These are phyloP conservation scores for Salicornia ramosissima DNA, from an alignment of 148 eudicot genomes.

Conservation along the genomic window DNA sequence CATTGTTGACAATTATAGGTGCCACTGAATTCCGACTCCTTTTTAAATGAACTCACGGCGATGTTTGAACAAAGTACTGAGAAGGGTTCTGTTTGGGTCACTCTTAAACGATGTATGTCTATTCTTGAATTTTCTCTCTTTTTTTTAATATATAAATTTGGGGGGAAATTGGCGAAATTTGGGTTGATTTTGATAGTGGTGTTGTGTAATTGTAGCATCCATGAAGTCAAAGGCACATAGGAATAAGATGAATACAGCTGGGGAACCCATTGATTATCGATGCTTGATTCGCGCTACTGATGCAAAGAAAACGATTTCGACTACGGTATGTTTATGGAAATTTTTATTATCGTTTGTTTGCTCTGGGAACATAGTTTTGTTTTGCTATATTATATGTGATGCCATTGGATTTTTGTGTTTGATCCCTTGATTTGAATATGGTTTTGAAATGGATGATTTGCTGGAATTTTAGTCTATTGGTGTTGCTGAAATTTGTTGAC, in stretches of 20 bases:
- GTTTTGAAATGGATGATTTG: background rate
- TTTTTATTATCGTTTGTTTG: background rate
- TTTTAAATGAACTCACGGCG: conserved; percentile 71
- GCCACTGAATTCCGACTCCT: conserved; percentile 71
- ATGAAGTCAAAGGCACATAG: conserved; percentile 58
- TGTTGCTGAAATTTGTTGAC: background rate
- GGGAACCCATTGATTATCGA: conserved; percentile 56
- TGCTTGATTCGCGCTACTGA: conserved; percentile 91
- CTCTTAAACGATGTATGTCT: conserved; percentile 70
- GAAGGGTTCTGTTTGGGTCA: conserved; percentile 88
- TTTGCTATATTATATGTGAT: background rate
- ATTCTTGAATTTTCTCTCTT: background rate
- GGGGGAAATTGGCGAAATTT: conserved; percentile 9
- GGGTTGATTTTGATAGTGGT: conserved; percentile 7
- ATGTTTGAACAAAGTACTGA: conserved; percentile 85
- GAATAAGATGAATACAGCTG: conserved; percentile 63
- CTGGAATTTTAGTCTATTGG: background rate
- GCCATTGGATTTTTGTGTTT: background rate
- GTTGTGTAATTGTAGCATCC: conserved; percentile 48
- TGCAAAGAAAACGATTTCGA: conserved; percentile 81
- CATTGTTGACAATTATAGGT: conserved; percentile 27
- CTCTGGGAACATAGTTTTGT: background rate
- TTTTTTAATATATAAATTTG: background rate
- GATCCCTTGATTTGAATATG: background rate
- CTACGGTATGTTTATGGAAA: conserved; percentile 45